phyloP scores from a whole-genome alignment of 139 green algal species.

The Monoraphidium neglectum region DNA sequence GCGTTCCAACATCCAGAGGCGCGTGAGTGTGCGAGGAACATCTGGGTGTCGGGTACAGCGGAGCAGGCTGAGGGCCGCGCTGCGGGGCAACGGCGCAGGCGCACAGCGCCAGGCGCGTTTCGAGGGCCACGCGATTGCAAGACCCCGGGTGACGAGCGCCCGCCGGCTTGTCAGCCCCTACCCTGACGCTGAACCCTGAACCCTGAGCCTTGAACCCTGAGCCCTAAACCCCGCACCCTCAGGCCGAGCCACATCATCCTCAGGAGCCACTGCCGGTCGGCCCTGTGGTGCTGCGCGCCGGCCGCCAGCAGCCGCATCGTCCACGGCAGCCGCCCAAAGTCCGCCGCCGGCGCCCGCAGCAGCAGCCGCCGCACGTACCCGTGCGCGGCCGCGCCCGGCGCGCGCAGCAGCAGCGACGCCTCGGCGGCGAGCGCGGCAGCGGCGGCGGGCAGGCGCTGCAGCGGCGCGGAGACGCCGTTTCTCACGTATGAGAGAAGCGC shows the following conservation, averaged over 20 bases:
- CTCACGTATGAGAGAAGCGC: slow-evolving; percentile 54
- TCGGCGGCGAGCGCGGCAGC: slow-evolving; percentile 60
- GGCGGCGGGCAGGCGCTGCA: slow-evolving; percentile 55
- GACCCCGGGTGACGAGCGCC: neutral
- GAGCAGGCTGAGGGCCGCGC: too few species aligned
- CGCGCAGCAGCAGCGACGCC: slow-evolving; percentile 41
- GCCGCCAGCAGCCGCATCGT: slow-evolving; percentile 39
- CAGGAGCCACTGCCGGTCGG: slow-evolving; percentile 63
- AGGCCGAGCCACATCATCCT: slow-evolving; percentile 60
- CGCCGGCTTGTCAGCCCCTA: too few species aligned
- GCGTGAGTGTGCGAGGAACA: neutral
- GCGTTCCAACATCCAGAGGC: neutral
- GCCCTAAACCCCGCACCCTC: slow-evolving; percentile 12
- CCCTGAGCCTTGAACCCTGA: too few species aligned
- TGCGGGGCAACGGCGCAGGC: too few species aligned
- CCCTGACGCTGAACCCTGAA: too few species aligned
- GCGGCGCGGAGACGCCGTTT: slow-evolving; percentile 34
- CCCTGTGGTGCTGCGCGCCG: slow-evolving; percentile 12
- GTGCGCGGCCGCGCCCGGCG: slow-evolving; percentile 50
- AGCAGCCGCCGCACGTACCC: slow-evolving; percentile 48
- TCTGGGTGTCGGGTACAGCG: too few species aligned
- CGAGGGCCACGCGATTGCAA: neutral
- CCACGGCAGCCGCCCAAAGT: slow-evolving; percentile 50
- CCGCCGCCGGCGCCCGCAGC: slow-evolving; percentile 40
- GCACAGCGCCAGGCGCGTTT: too few species aligned